These are phyloP conservation scores for Yarrowia keelungensis DNA, from an alignment of 805 yeast species.

Conservation along the genomic window DNA sequence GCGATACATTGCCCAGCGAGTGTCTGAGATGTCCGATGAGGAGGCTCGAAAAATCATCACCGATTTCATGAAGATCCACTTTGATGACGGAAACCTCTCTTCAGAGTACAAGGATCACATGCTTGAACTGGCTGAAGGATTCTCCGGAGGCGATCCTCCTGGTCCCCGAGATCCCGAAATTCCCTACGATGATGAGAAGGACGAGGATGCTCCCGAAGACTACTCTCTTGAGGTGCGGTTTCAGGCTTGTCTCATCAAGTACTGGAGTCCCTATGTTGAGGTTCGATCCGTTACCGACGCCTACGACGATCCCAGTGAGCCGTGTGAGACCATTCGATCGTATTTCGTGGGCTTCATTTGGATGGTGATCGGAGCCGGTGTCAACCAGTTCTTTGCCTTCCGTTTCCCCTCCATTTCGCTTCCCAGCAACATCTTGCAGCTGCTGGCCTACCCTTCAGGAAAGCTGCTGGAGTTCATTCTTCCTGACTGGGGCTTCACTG, in stretches of 20 bases:
- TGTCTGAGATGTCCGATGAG: background rate
- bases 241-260: slow-evolving; percentile 7
- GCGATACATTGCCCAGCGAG: slow-evolving; percentile 7
- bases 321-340: slow-evolving; percentile 58
- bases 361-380: slow-evolving; percentile 44
- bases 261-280: slow-evolving; percentile 61
- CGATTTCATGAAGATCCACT: background rate
- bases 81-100: background rate
- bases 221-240: slow-evolving; percentile 6
- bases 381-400: slow-evolving; percentile 55
- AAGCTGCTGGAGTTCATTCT: slow-evolving; percentile 40
- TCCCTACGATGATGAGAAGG: slow-evolving; percentile 13
- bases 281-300: slow-evolving; percentile 68
- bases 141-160: background rate
- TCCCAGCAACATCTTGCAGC: slow-evolving; percentile 59
- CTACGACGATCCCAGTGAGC: slow-evolving; percentile 55
- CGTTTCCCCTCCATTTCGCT: slow-evolving; percentile 60
- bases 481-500: slow-evolving; percentile 47
- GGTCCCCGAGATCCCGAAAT: slow-evolving; percentile 4
- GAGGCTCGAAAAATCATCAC: background rate
- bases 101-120: slow-evolving; percentile 5
- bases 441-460: slow-evolving; percentile 67
- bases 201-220: slow-evolving; percentile 13
- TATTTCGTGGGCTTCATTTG: slow-evolving; percentile 51
- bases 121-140: background rate